A percentile compares a stretch with the other conserved stretches of the same genome.
Conservation (phyloP, 106 monocot species). For the Cymbidium sinense region DNA sequence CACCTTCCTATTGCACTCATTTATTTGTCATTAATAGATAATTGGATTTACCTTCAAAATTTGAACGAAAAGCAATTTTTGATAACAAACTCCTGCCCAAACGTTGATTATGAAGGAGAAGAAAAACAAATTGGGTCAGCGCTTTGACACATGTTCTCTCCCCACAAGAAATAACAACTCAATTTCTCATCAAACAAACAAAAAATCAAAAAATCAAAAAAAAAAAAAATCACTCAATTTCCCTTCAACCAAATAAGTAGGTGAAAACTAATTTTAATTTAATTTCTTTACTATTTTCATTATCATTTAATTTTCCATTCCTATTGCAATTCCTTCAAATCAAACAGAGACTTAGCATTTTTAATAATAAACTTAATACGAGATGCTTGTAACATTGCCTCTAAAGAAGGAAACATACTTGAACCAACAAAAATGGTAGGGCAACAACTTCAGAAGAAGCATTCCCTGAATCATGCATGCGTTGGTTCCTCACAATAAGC, state of each 20-base stretch:
- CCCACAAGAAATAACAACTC: neutral
- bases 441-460: conserved; percentile 31
- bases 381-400: neutral
- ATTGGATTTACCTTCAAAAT: too few species aligned
- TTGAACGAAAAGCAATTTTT: neutral
- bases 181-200: neutral
- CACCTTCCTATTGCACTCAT: too few species aligned
- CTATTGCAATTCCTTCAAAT: neutral
- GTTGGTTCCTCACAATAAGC: conserved; percentile 44
- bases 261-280: neutral
- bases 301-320: neutral
- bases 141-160: neutral
- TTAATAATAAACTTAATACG: too few species aligned
- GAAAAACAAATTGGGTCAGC: too few species aligned
- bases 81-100: neutral
- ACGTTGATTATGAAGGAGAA: too few species aligned
- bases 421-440: conserved; percentile 61
- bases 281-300: neutral
- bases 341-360: neutral
- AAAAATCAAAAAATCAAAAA: too few species aligned
- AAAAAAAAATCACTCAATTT: too few species aligned
- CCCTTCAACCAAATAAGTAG: neutral
- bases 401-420: conserved; percentile 26
- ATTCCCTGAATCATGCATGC: conserved; percentile 14
- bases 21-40: too few species aligned